Conservation (phyloP, 208 protist species). For the Blastocrithidia nonstop region DNA sequence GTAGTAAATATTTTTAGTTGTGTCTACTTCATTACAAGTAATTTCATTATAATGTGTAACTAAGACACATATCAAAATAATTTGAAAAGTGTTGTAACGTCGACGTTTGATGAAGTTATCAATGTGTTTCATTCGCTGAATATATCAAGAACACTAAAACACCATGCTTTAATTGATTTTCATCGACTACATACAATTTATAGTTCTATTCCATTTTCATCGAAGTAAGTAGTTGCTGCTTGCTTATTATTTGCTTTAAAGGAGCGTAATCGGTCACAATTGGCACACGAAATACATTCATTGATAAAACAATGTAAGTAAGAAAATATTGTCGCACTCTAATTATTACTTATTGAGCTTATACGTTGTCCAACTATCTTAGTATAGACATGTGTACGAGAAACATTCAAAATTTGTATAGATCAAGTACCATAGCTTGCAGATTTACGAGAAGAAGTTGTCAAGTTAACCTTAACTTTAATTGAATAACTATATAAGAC, state of each 20-base stretch:
- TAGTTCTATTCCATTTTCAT: conserved; percentile 2
- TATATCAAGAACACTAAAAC: conserved; percentile 8
- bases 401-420: conserved; percentile 24
- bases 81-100: no score
- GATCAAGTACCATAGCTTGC: conserved; percentile 6
- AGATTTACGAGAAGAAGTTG: conserved; percentile 17
- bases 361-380: conserved; percentile 46
- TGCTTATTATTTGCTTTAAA: conserved; percentile 55
- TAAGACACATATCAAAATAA: no score
- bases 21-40: no score
- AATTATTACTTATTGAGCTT: conserved; percentile 41
- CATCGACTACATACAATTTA: conserved; percentile 8
- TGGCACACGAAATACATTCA: conserved; percentile 1
- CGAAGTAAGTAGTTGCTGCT: conserved; percentile 8
- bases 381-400: conserved; percentile 52
- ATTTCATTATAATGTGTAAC: no score
- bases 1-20: no score
- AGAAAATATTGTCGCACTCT: conserved; percentile 36
- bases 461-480: conserved; percentile 32
- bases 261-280: conserved; percentile 18
- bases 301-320: conserved; percentile 8
- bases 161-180: conserved; percentile 11
- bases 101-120: conserved; percentile 9
- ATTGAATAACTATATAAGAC: conserved; percentile 28
- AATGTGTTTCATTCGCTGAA: conserved; percentile 8